Conservation (phyloP, 2,329 filamentous ascomycete genomes). For the Ophiostoma fasciatum region DNA sequence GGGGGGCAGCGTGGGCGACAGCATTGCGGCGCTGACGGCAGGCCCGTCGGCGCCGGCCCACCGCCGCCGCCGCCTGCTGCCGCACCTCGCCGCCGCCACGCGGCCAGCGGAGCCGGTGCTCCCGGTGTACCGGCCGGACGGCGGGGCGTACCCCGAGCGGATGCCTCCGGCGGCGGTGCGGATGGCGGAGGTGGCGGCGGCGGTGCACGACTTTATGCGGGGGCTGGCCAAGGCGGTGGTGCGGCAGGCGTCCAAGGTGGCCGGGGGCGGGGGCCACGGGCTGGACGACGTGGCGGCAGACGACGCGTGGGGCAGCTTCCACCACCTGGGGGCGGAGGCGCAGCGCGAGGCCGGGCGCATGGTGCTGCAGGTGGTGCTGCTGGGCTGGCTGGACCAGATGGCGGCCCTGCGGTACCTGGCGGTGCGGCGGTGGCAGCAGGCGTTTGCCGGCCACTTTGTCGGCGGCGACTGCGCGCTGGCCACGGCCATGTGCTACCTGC, state of each 20-base stretch:
- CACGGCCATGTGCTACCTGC: background rate
- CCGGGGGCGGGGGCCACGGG: background rate
- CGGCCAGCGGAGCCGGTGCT: no score
- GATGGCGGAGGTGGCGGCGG: background rate
- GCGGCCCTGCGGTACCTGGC: no score
- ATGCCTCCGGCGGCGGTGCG: no score
- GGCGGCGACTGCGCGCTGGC: no score
- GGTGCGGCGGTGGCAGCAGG: background rate
- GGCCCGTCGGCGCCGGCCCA: no score
- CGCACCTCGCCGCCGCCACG: no score
- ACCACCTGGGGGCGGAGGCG: background rate
- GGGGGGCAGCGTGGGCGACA: no score
- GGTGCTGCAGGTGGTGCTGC: background rate
- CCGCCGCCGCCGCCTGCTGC: no score
- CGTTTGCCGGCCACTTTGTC: background rate
- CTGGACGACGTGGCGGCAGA: background rate
- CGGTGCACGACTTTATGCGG: background rate
- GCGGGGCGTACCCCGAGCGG: no score
- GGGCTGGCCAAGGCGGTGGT: background rate
- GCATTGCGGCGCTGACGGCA: no score
- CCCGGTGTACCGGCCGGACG: no score
- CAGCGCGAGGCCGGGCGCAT: background rate
- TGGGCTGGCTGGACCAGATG: no score
- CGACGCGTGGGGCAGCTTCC: constrained; percentile 1
- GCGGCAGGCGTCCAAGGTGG: background rate